Evolutionary conservation across 768 basidiomycete genomes (phyloP), one percentile per base, ranked within the genome.

Genomic region (Leucosporidium yakuticum): DNA sequence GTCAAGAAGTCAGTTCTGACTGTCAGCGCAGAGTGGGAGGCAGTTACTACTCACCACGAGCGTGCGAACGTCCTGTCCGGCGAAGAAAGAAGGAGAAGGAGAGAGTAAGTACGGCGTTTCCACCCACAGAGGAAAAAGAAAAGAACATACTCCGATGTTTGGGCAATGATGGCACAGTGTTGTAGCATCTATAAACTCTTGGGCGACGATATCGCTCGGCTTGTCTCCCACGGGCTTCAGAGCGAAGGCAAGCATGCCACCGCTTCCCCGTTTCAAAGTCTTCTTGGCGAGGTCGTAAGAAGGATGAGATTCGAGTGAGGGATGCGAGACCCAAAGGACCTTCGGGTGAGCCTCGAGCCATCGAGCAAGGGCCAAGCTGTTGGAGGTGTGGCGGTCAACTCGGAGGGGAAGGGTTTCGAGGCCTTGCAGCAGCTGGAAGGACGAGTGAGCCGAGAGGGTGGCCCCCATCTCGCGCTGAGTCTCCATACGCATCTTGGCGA

Each of bases 201-300:
- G 15, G 7, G 34, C 70, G 12, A 75, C 63, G 61, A 82, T 19
- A 31, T 25, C 82, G 25, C 85, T 86, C 31, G 15, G 48, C 15
- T 29, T 19, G 4, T 14, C 5, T 44, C 34, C 31, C 25, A 15
- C 19, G 59, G 20, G 57, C 73, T 85, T 85, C 69, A 90, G 77
- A 11, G 88, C 90, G 74, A 91, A 90, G 78, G 83, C 88, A 62
- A 91, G 78, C 74, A 91, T 83, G n/a, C 90, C 89, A 7, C 89
- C 87, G 62, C 81, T 90, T 29, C 64, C 64, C 17, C 58, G 57
- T 23, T 49, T 49, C 58, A 65, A 50, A 27, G 47, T 29, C n/a
- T 36, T 29, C 64, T 82, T 80, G 19, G 87, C 88, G 14, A 83
- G 75, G 49, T 77, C 77, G 77, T 91, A 81, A 27, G 85, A 86